Base-by-base conservation (phyloP, 805 yeast genomes). In the Lachancea cidri region DNA sequence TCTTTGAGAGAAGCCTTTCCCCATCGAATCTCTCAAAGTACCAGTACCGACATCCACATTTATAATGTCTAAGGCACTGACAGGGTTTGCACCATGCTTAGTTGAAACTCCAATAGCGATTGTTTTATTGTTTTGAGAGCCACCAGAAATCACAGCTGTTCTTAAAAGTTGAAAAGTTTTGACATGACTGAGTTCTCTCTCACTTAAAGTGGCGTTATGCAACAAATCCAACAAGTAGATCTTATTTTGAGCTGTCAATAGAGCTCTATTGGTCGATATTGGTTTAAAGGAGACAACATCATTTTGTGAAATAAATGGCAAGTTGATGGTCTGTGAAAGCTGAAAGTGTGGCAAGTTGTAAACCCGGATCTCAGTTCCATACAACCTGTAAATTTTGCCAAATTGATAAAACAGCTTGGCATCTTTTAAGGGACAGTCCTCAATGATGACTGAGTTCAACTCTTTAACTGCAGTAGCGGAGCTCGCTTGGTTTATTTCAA, bases 11-110 rank as follows among this genome's bases (percentile, higher is more conserved):
- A 63, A 66, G 29, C 81, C 75, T 53, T 79, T 83, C 19, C 89
- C 89, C 20, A 86, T 57, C 9, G 85, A 77, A 50, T 84, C 88
- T 44, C 77, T 74, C 44, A 86, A 67, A 38, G 74, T 76, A 52
- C 86, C 85, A 29, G 75, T 64, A 4, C 93, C 94, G 27, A 79
- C 76, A 45, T 81, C 76, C 29, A 81, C 57, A 27, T 64, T 63
- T 29, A 61, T 49, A 5, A 62, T 47, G 37, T 62, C 66, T 31
- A 63, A 44, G 9, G 61, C 48, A 17, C 61, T 55, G 4, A 52
- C 46, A 18, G 62, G 53, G 19, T 50, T 57, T 24, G 50, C 27
- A 15, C 56, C 58, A 24, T 48, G 48, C 38, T 58, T 58, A 1
- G 59, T 56, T 1, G 63, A 53, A 17, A 59, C 62, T 40, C 61